Evolutionary conservation across 768 basidiomycete genomes (phyloP), one percentile per base, ranked within the genome.

Genomic region (Leucosporidium creatinivorum): DNA sequence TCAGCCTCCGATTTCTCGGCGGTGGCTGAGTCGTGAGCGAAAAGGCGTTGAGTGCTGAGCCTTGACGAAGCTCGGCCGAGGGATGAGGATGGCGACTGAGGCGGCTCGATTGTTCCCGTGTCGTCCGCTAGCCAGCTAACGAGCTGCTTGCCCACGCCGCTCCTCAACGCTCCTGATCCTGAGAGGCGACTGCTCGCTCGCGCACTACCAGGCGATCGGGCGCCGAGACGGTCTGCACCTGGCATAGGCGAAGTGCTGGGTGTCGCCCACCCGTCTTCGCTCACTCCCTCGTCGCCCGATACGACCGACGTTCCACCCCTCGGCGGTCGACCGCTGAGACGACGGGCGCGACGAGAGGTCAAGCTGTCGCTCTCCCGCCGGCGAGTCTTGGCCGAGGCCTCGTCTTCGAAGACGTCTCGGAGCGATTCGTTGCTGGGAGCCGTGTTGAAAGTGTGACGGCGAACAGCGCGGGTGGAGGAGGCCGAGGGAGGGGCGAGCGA

Each of bases 121-220:
- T 48, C 23, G 26, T 60, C 59, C 2, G 59, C 47, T 2, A 60
- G 19, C 48, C 48, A 28, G 8, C 28, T 52, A 47, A 52, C 55
- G n/a, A 68, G 18, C 9, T 56, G 54, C 23, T 48, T 21, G 8
- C 67, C 70, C 0, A 1, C 58, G 3, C 36, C 57, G 25, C 36
- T 66, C 28, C 47, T 68, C 31, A 36, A 28, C 18, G 26, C 61
- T 10, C 25, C 23, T 10, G 48, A 55, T 15, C 63, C 67, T 12
- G 58, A 63, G 19, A 63, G 52, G 7, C 61, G 58, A 23, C 65
- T 65, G 30, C 50, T 51, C 21, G 61, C 25, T 39, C 61, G 2
- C 39, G 15, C 58, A 10, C 33, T 18, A 7, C n/a, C 47, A 10
- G 26, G 52, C 19, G 44, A 56, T 2, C 51, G 12, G 9, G 51